Evolutionary conservation across 148 eudicot genomes (phyloP), one percentile per base, ranked within the genome.

Genomic region (Oxyria digyna): DNA sequence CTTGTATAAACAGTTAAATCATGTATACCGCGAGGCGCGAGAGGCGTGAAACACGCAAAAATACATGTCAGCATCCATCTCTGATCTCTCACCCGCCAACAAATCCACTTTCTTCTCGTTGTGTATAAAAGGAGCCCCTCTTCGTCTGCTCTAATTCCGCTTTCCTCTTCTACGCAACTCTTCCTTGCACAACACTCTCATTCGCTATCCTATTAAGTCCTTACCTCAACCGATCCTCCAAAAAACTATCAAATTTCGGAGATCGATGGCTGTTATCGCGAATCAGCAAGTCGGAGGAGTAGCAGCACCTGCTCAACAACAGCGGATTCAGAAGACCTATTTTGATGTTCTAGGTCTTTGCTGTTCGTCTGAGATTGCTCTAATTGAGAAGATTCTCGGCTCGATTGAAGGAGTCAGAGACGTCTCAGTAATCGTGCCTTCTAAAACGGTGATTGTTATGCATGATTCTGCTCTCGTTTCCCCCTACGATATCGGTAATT

Each of bases 261-360:
- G 50, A 45, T 45, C 50, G 38, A 59, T 59, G 65, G 65, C 18
- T 2, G 38, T 8, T 29, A 29, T 59, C 38, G 65, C 1, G 3
- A 29, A 15, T 20, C 42, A 33, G 64, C 38, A 33, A 48, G 62
- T 15, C 0, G 69, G 48, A 43, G 48, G 46, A 42, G 49, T n/a
- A 27, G 4, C 46, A 48, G 72, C n/a, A n/a, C n/a, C n/a, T n/a
- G n/a, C n/a, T n/a, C n/a, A n/a, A n/a, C n/a, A 70, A 78, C 65
- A 15, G 65, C 37, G 65, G 69, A 50, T 86, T 38, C 76, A 87
- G 68, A 89, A 89, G 46, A 89, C 91, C 68, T 87, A 89, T 63
- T 91, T 91, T 45, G 89, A 91, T 43, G 97, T 91, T 26, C 20
- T 87, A 76, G 91, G 93, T 1, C 67, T 91, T 37, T 91, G 97